Conservation (phyloP, 139 green algal genomes). For the Micractinium conductrix region DNA sequence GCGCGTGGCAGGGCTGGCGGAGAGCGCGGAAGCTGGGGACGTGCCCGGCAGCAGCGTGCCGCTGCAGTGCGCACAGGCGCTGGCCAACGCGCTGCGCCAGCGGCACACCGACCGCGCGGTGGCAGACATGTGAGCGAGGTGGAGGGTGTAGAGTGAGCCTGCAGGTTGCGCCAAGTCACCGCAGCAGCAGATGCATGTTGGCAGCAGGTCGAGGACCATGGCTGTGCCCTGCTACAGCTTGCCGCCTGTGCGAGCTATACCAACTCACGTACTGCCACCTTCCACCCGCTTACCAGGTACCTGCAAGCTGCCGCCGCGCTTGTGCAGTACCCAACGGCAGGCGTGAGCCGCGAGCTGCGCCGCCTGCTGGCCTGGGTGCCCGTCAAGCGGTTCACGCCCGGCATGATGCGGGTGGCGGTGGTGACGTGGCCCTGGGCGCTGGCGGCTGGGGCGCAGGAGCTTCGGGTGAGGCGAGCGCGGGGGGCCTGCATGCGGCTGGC, state of each 20-base stretch:
- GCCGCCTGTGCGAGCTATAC: background rate
- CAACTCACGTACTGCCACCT: background rate
- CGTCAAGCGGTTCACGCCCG: constrained; percentile 45
- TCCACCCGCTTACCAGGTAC: constrained; percentile 22
- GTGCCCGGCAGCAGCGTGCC: constrained; percentile 16
- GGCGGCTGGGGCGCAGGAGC: constrained; percentile 28
- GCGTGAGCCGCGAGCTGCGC: constrained; percentile 33
- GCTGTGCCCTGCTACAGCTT: background rate
- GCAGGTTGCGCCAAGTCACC: no score
- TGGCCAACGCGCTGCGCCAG: constrained; percentile 11
- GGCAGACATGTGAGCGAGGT: background rate
- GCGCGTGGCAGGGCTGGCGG: constrained; percentile 41
- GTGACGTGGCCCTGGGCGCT: constrained; percentile 73
- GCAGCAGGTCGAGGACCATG: background rate
- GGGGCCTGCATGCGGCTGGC: background rate
- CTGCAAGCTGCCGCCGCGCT: constrained; percentile 51
- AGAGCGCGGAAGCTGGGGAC: constrained; percentile 10
- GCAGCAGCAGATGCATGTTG: no score
- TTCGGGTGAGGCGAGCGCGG: constrained; percentile 8
- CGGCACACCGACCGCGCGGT: constrained; percentile 7
- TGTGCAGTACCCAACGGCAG: constrained; percentile 8
- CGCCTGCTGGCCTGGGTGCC: constrained; percentile 54
- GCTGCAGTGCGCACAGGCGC: background rate
- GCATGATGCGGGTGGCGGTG: constrained; percentile 55
- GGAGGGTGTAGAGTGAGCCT: background rate